Conservation (phyloP, 2,329 filamentous ascomycete species). For the Xylaria polymorpha region DNA sequence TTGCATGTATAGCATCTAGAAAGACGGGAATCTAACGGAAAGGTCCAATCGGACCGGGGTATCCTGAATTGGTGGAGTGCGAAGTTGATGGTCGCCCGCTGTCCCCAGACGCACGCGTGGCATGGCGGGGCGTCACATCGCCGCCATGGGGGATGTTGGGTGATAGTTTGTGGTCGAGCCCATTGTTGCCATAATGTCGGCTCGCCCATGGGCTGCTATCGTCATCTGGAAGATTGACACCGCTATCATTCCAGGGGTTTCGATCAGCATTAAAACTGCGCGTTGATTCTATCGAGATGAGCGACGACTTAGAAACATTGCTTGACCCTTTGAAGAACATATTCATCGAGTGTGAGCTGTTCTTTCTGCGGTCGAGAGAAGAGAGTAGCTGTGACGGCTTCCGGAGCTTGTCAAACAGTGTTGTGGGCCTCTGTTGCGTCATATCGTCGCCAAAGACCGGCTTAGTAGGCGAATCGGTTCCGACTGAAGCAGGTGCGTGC, state of each 20-base stretch:
- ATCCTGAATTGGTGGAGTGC: slow-evolving; percentile 95
- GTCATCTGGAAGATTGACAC: slow-evolving; percentile 92
- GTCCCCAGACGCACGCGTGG: slow-evolving; percentile 85
- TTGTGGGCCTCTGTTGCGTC: slow-evolving; percentile 79
- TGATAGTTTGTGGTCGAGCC: slow-evolving; percentile 71
- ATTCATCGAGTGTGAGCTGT: slow-evolving; percentile 85
- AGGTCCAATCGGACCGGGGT: slow-evolving; percentile 91
- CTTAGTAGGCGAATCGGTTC: slow-evolving; percentile 89
- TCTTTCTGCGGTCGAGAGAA: slow-evolving; percentile 96
- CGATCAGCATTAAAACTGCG: slow-evolving; percentile 90
- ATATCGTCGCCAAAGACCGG: slow-evolving; percentile 85
- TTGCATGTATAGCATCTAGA: slow-evolving; percentile 63
- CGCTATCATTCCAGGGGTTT: slow-evolving; percentile 98
- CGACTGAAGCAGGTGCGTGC: slow-evolving; percentile 83
- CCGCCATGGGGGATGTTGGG: slow-evolving; percentile 74
- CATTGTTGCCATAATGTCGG: slow-evolving; percentile 71
- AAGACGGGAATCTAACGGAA: slow-evolving; percentile 77
- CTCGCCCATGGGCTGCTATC: slow-evolving; percentile 74
- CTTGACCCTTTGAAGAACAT: slow-evolving; percentile 93
- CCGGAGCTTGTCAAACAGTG: slow-evolving; percentile 89
- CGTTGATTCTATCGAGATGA: slow-evolving; percentile 95
- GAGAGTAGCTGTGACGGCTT: slow-evolving; percentile 86
- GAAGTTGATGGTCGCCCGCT: slow-evolving; percentile 93
- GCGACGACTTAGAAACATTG: slow-evolving; percentile 92
- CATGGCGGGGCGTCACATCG: slow-evolving; percentile 86